These are phyloP conservation scores for Tricholoma terreum DNA, from an alignment of 768 basidiomycete genomes.

Conservation along the genomic window DNA sequence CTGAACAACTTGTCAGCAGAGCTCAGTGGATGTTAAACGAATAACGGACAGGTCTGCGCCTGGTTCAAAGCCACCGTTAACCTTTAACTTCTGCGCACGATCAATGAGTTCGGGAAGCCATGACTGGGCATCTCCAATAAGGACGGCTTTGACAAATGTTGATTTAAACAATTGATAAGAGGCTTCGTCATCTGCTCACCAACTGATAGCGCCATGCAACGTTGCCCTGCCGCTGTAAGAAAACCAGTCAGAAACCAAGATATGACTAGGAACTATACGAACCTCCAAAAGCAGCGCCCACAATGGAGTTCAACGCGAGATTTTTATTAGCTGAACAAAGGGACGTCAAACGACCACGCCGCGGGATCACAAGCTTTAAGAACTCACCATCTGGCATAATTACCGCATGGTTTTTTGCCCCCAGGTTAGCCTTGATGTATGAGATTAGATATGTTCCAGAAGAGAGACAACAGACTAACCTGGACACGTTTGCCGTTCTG, in stretches of 20 bases:
- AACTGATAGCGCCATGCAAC: conserved; percentile 96
- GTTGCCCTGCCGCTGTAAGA: conserved; percentile 81
- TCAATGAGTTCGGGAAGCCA: conserved; percentile 90
- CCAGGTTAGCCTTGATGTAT: conserved; percentile 54
- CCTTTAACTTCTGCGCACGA: conserved; percentile 73
- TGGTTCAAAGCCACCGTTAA: conserved; percentile 88
- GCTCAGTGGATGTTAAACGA: not conserved
- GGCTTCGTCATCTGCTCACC: conserved; percentile 41
- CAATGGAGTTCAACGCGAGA: conserved; percentile 83
- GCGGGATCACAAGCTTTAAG: not conserved
- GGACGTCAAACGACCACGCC: not conserved
- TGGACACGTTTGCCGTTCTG: conserved; percentile 88
- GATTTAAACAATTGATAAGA: not conserved
- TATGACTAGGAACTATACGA: conserved; percentile 17
- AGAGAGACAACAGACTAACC: conserved; percentile 29
- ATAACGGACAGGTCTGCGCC: conserved; percentile 70
- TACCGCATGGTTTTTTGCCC: conserved; percentile 96
- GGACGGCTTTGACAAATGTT: conserved; percentile 46
- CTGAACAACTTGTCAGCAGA: conserved; percentile 29
- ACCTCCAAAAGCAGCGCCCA: conserved; percentile 94
- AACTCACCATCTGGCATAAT: conserved; percentile 87
- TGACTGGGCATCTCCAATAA: conserved; percentile 74
- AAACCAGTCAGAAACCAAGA: conserved; percentile 1
- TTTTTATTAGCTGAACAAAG: conserved; percentile 79
- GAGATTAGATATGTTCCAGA: not conserved